phyloP scores from a whole-genome alignment of 176 grass and related monocot species.

The Oryza glaberrima region DNA sequence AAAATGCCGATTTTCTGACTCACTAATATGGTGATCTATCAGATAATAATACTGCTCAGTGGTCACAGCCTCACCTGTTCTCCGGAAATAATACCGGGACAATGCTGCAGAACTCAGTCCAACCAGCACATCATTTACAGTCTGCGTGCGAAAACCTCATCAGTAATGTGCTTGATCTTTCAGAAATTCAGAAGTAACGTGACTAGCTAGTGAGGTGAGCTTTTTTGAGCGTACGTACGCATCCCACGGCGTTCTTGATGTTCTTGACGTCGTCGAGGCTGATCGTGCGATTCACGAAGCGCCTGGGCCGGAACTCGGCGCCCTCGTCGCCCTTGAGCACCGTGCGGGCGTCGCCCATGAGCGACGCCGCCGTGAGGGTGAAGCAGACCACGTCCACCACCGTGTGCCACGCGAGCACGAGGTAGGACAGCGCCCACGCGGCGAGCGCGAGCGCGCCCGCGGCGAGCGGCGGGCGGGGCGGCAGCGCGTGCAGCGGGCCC shows the following conservation, averaged over 20 bases:
- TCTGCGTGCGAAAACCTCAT: constrained; percentile 43
- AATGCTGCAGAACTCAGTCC: constrained; percentile 67
- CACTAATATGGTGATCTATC: not conserved
- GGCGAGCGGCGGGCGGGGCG: constrained; percentile 13
- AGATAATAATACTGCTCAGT: not conserved
- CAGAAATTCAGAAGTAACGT: not conserved
- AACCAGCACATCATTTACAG: constrained; percentile 84
- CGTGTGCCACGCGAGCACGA: constrained; percentile 68
- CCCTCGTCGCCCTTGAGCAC: constrained; percentile 65
- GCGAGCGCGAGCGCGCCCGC: constrained; percentile 25
- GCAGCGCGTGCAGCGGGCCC: constrained; percentile 37
- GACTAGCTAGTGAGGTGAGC: too few relatives aligned
- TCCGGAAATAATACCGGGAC: constrained; percentile 68
- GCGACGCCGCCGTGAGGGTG: constrained; percentile 41
- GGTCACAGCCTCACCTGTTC: constrained; percentile 49
- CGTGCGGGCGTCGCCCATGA: constrained; percentile 53
- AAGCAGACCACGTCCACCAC: constrained; percentile 51
- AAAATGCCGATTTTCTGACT: not conserved
- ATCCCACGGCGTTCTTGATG: constrained; percentile 72
- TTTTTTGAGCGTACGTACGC: not conserved
- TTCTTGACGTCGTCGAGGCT: constrained; percentile 77
- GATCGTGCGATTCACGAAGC: constrained; percentile 72
- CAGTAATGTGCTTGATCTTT: not conserved
- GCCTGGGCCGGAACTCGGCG: constrained; percentile 57
- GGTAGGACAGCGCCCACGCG: constrained; percentile 32